Percentiles rank a stretch among this genome's conserved stretches.
Evolutionary conservation across 108 stramenopile species (phyloP).

Genomic region (Skeletonema costatum): DNA sequence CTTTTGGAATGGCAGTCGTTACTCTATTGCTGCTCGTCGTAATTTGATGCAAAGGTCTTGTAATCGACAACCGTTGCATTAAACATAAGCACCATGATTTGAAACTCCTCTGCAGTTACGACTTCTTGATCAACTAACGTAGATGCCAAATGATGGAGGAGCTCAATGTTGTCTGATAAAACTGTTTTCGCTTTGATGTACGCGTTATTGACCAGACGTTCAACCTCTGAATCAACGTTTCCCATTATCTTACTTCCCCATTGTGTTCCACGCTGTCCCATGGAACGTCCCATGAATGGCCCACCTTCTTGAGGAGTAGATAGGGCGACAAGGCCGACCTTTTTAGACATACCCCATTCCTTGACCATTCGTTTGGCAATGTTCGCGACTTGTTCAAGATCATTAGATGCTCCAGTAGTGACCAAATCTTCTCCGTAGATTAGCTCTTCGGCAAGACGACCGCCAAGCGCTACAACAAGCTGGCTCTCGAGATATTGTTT

Average conservation of each 20-base stretch:
- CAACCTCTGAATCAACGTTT: slow-evolving; percentile 87
- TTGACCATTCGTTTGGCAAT: slow-evolving; percentile 96
- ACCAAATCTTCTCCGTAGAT: slow-evolving; percentile 95
- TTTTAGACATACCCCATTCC: slow-evolving; percentile 96
- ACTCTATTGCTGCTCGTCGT: slow-evolving; percentile 69
- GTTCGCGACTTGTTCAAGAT: slow-evolving; percentile 94
- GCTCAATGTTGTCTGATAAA: slow-evolving; percentile 74
- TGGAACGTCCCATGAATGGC: slow-evolving; percentile 73
- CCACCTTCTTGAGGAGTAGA: slow-evolving; percentile 58
- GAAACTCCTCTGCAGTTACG: slow-evolving; percentile 93
- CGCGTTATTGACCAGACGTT: slow-evolving; percentile 92
- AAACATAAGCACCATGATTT: slow-evolving; percentile 90
- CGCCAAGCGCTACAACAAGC: slow-evolving; percentile 94
- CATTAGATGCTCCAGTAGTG: slow-evolving; percentile 97
- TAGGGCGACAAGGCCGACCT: slow-evolving; percentile 91
- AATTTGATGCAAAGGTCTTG: slow-evolving; percentile 20
- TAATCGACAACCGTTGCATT: slow-evolving; percentile 79
- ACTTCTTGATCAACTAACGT: slow-evolving; percentile 90
- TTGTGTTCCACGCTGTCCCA: slow-evolving; percentile 44
- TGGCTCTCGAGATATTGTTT: slow-evolving; percentile 93
- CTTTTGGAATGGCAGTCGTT: slow-evolving; percentile 78
- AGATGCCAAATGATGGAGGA: slow-evolving; percentile 85
- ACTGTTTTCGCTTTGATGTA: slow-evolving; percentile 90
- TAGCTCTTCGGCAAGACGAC: slow-evolving; percentile 97
- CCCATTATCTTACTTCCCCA: slow-evolving; percentile 87